Base-by-base conservation (phyloP, 768 basidiomycete genomes). In the Mrakia blollopis region DNA sequence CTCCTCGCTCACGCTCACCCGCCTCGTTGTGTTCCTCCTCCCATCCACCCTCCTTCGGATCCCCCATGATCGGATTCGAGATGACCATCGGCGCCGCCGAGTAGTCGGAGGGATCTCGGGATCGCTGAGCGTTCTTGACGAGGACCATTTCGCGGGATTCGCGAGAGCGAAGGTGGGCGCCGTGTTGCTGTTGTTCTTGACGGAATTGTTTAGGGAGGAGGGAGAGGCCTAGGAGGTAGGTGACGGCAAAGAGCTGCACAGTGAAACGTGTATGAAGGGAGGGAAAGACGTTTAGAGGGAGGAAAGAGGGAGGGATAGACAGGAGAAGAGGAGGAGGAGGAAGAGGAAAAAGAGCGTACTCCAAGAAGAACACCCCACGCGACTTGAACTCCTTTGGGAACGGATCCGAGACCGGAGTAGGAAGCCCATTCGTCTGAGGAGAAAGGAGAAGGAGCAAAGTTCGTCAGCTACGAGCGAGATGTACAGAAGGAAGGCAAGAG, bases 291-390 rank as follows among this genome's bases (percentile, higher is more conserved):
- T n/a, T 50, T 50, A 50, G 47, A 1, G 47, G 47, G 16, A 41
- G 47, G 30, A n/a, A 63, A 13, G 11, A 32, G n/a, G n/a, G n/a
- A n/a, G n/a, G n/a, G n/a, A n/a, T n/a, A n/a, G n/a, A n/a, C n/a
- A 13, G 25, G 41, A 10, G 72, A 21, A 23, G 52, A 13, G n/a
- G 13, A 10, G 60, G 32, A 39, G 50, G 25, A 21, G 3, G 30
- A 32, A 25, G 44, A 44, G 44, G 44, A n/a, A 30, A 13, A 39
- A 18, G 30, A 67, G n/a, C 63, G 14, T 32, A 74, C 73, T 21
- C 73, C 75, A 4, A 76, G 41, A 13, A 76, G n/a, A 14, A 71
- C 75, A 9, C 68, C 75, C 69, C 68, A 76, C 14, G 50, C 75
- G 8, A 57, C 75, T 41, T 57, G 68, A 21, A 67, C 65, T 21